Conservation (phyloP, 495 filamentous ascomycete species). For the Amphirosellinia nigrospora region DNA sequence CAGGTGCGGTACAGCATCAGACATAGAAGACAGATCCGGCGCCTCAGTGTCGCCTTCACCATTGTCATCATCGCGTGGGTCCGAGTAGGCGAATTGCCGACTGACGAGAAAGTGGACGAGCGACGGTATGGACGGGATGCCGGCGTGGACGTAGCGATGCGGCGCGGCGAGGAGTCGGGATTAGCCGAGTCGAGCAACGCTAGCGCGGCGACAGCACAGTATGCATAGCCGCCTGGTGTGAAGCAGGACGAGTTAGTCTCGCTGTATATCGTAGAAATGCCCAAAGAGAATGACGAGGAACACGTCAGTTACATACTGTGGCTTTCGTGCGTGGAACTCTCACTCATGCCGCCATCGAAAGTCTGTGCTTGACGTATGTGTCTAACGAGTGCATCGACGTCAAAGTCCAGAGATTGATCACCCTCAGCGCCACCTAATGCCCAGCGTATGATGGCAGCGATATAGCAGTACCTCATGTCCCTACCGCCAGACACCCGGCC, state of each 20-base stretch:
- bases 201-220: conserved; percentile 80
- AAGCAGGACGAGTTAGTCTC: background rate
- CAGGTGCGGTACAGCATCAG: conserved; percentile 31
- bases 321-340: conserved; percentile 81
- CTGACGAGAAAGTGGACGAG: conserved; percentile 58
- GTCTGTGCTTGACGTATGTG: conserved; percentile 80
- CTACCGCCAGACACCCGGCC: conserved; percentile 74
- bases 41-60: conserved; percentile 37
- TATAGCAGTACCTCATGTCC: conserved; percentile 88
- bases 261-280: conserved; percentile 7
- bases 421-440: conserved; percentile 71
- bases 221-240: conserved; percentile 78
- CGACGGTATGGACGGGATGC: conserved; percentile 43
- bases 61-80: conserved; percentile 56
- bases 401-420: conserved; percentile 69
- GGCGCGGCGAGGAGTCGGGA: conserved; percentile 37
- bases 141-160: conserved; percentile 38
- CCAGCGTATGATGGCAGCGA: conserved; percentile 80
- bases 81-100: conserved; percentile 65
- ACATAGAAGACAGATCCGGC: conserved; percentile 44
- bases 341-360: conserved; percentile 89
- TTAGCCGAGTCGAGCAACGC: conserved; percentile 64
- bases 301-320: conserved; percentile 66
- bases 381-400: conserved; percentile 68
- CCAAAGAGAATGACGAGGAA: conserved; percentile 1